These are phyloP conservation scores for Cladosporium cucumerinum DNA, from an alignment of 2,329 filamentous ascomycete genomes.

Conservation along the genomic window DNA sequence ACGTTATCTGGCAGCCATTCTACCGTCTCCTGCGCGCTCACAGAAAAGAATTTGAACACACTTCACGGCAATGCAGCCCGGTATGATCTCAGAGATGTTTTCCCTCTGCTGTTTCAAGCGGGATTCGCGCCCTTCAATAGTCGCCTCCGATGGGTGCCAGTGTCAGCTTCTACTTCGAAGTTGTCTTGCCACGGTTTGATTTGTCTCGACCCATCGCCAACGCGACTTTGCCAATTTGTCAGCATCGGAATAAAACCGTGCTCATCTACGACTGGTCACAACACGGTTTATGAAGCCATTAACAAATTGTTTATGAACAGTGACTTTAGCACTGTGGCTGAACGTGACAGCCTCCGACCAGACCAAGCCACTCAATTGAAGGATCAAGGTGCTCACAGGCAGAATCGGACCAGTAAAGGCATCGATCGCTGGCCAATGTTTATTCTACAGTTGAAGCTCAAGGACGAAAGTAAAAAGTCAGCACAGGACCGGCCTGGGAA, in stretches of 20 bases:
- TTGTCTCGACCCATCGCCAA: slow-evolving; percentile 66
- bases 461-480: background rate
- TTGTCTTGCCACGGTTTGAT: slow-evolving; percentile 68
- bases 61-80: slow-evolving; percentile 21
- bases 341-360: slow-evolving; percentile 41
- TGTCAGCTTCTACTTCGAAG: slow-evolving; percentile 62
- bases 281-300: slow-evolving; percentile 70
- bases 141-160: slow-evolving; percentile 62
- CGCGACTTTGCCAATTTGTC: slow-evolving; percentile 74
- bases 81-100: slow-evolving; percentile 34
- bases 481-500: background rate
- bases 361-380: background rate
- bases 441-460: slow-evolving; percentile 55
- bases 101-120: slow-evolving; percentile 63
- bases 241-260: slow-evolving; percentile 72
- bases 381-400: background rate
- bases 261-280: slow-evolving; percentile 52
- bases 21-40: slow-evolving; percentile 23
- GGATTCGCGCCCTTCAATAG: slow-evolving; percentile 56
- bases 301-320: slow-evolving; percentile 76
- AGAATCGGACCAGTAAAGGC: slow-evolving; percentile 53
- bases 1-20: slow-evolving; percentile 22
- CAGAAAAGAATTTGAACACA: slow-evolving; percentile 28
- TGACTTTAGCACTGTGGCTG: slow-evolving; percentile 60
- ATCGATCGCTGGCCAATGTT: slow-evolving; percentile 89